phyloP scores from a whole-genome alignment of 2,329 filamentous ascomycete species.

The Pseudogymnoascus sp. region DNA sequence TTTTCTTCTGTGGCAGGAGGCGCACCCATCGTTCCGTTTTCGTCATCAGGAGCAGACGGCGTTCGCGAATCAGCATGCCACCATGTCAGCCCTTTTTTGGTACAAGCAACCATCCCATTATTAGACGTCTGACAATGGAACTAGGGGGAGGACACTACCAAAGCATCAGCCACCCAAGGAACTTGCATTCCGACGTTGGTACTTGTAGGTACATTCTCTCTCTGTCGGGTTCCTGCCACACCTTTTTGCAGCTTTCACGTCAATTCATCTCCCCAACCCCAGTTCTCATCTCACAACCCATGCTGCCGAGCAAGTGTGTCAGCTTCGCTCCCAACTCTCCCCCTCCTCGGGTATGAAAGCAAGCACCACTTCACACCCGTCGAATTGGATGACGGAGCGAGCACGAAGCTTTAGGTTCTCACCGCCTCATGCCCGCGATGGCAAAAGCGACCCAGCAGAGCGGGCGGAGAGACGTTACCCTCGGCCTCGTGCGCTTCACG shows the following conservation, averaged over 20 bases:
- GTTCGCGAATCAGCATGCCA: not conserved
- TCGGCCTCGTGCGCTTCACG: not conserved
- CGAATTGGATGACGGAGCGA: not conserved
- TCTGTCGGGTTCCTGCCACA: not conserved
- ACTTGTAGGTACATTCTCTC: not conserved
- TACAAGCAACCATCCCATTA: not conserved
- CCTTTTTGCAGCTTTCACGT: not conserved
- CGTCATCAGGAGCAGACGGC: not conserved
- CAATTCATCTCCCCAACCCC: not conserved
- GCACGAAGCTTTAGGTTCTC: not conserved
- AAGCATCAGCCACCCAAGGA: not conserved
- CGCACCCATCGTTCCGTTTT: not conserved
- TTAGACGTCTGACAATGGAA: constrained; percentile 1
- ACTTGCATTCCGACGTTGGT: not conserved
- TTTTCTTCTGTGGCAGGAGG: not conserved
- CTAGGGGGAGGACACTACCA: not conserved
- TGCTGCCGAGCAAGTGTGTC: not conserved
- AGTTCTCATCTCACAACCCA: not conserved
- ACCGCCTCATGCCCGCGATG: not conserved
- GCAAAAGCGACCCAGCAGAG: not conserved
- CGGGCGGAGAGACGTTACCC: not conserved
- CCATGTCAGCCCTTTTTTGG: not conserved
- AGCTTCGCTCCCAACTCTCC: not conserved
- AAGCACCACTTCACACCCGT: not conserved
- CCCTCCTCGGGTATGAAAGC: not conserved